Evolutionary conservation across 1,139 yeast species (phyloP).

Genomic region (Candida buenavistaensis): DNA sequence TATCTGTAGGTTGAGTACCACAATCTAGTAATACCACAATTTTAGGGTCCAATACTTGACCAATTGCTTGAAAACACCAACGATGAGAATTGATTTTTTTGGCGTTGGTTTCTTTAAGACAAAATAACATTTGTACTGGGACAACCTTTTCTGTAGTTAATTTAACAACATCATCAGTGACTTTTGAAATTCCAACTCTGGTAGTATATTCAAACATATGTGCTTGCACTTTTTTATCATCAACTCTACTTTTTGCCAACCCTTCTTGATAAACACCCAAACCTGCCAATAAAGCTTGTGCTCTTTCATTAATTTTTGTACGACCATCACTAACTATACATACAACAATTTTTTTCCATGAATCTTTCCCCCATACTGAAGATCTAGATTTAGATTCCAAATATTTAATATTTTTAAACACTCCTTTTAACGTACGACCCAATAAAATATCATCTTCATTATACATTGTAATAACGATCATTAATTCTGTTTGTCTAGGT

Average conservation of each 20-base stretch:
- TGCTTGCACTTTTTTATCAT: constrained; percentile 47
- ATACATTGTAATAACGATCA: constrained; percentile 51
- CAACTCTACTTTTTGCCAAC: constrained; percentile 48
- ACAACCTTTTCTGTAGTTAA: constrained; percentile 50
- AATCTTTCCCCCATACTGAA: constrained; percentile 48
- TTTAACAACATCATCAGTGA: constrained; percentile 44
- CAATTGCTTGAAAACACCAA: constrained; percentile 53
- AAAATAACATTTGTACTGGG: constrained; percentile 48
- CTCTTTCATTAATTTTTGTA: constrained; percentile 48
- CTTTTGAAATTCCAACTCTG: constrained; percentile 47
- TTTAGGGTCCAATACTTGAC: constrained; percentile 45
- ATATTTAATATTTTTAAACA: constrained; percentile 48
- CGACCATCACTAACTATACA: constrained; percentile 52
- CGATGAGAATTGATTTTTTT: constrained; percentile 51
- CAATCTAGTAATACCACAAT: constrained; percentile 47
- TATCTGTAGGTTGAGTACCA: constrained; percentile 50
- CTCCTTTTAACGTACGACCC: constrained; percentile 49
- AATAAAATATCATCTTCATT: constrained; percentile 49
- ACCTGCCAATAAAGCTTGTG: constrained; percentile 49
- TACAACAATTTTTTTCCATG: constrained; percentile 51
- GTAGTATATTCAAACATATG: constrained; percentile 51
- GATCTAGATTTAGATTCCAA: constrained; percentile 45
- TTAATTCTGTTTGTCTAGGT: constrained; percentile 46
- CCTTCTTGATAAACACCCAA: constrained; percentile 53
- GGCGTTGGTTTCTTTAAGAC: constrained; percentile 48